Evolutionary conservation across 2,329 filamentous ascomycete species (phyloP).

Genomic region (Tympanopsis confertula): DNA sequence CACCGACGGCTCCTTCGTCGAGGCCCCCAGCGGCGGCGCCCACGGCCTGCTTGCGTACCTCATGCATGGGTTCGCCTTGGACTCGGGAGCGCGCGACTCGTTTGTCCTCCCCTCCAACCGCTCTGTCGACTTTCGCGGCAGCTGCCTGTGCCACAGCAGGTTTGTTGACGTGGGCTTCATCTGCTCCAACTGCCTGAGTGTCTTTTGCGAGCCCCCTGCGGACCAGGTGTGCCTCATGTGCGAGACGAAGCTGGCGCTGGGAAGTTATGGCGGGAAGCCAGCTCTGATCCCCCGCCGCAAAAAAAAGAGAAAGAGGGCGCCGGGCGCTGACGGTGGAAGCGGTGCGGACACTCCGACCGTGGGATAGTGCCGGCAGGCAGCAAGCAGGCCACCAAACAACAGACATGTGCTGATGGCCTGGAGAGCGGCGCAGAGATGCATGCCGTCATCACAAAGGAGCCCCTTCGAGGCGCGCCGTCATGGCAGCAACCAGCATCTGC

Average conservation of each 20-base stretch:
- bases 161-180: constrained; percentile 91
- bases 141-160: constrained; percentile 88
- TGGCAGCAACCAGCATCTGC: no score
- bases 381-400: no score
- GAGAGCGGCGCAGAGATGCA: no score
- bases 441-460: no score
- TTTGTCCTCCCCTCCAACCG: constrained; percentile 72
- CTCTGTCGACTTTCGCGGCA: constrained; percentile 90
- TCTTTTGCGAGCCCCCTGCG: constrained; percentile 64
- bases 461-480: no score
- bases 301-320: constrained; percentile 63
- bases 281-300: constrained; percentile 62
- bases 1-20: constrained; percentile 44
- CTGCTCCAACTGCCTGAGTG: constrained; percentile 91
- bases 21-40: constrained; percentile 30
- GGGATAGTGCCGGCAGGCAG: constrained; percentile 46
- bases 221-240: constrained; percentile 67
- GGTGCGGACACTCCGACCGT: constrained; percentile 45
- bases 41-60: constrained; percentile 78
- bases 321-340: constrained; percentile 31
- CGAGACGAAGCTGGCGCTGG: constrained; percentile 66
- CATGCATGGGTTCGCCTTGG: constrained; percentile 81
- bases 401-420: no score
- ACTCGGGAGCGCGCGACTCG: constrained; percentile 48
- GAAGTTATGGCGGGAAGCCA: constrained; percentile 63